Base-by-base conservation (phyloP, 257 asterid species). In the Plantago elongata region DNA sequence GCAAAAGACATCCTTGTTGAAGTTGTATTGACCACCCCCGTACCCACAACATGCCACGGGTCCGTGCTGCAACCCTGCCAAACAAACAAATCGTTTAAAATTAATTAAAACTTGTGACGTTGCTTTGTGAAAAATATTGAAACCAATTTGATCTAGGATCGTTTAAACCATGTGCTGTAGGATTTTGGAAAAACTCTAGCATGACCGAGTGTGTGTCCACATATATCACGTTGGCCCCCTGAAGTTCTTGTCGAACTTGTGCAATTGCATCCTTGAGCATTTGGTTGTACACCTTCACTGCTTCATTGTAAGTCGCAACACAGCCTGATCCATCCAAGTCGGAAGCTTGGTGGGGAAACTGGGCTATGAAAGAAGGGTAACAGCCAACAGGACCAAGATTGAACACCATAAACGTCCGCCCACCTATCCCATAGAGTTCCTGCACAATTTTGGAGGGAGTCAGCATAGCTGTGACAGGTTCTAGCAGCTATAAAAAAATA, bases 341-440 rank as follows among this genome's bases (percentile, higher is more conserved):
- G 7, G 85, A 72, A 58, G 56, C 64, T 7, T 71, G 45, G 54
- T 79, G 92, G 11, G 78, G 79, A 7, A 81, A 77, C 52, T 75
- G 67, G 60, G 78, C 84, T 47, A 84, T 46, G 45, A 76, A 68
- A 9, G 81, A 57, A 2, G 92, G 85, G 65, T 84, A 84, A 46
- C 89, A 86, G 8, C 91, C 91, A 10, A 84, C 50, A 7, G 95
- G 95, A n/a, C 82, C 95, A 15, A 86, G 66, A 65, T 81, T 84
- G 11, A 79, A 81, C 15, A 86, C 82, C 62, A 82, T 27, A 63
- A 86, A 77, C 30, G 84, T 69, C 38, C 85, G 66, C 27, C 89
- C 89, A 13, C 92, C 92, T 2, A 78, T 58, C 30, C 27, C 64
- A 51, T 84, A 78, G 30, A 79, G 59, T 68, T 76, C 89, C 89